Percentiles rank a stretch among this genome's conserved stretches.
Evolutionary conservation across 495 filamentous ascomycete genomes (phyloP).

Genomic region (Apodospora peruviana): DNA sequence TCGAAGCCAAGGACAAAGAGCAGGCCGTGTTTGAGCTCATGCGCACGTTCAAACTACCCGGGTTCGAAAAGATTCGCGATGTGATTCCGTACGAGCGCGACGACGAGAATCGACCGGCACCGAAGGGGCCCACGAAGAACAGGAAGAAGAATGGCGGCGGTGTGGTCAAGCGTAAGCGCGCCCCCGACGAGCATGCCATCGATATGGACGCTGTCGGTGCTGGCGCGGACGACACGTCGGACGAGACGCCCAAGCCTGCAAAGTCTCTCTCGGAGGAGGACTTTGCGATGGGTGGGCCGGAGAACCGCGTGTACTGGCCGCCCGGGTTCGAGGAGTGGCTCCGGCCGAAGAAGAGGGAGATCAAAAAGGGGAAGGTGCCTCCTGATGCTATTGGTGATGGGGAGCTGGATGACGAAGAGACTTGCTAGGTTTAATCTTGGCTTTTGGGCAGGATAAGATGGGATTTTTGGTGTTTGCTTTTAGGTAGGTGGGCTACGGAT

Average conservation of each 20-base stretch:
- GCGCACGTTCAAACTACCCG: slow-evolving; percentile 76
- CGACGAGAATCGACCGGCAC: slow-evolving; percentile 68
- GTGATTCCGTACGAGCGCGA: slow-evolving; percentile 69
- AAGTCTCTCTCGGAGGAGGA: slow-evolving; percentile 61
- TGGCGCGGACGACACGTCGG: slow-evolving; percentile 34
- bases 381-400: no score
- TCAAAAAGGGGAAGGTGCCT: slow-evolving; percentile 49
- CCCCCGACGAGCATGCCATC: slow-evolving; percentile 22
- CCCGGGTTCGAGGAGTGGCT: slow-evolving; percentile 87
- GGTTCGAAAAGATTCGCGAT: slow-evolving; percentile 68
- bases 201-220: slow-evolving; percentile 39
- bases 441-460: no score
- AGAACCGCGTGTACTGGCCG: slow-evolving; percentile 91
- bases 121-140: slow-evolving; percentile 48
- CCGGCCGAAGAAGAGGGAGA: slow-evolving; percentile 65
- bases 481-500: no score
- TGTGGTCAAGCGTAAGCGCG: slow-evolving; percentile 15
- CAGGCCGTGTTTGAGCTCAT: slow-evolving; percentile 95
- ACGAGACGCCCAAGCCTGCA: neutral
- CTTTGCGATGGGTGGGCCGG: slow-evolving; percentile 79
- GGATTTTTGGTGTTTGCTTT: no score
- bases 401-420: no score
- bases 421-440: no score
- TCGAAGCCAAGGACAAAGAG: slow-evolving; percentile 97
- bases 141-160: slow-evolving; percentile 13